These are phyloP conservation scores for Prunus yedoensis DNA, from an alignment of 331 rosid genomes.

Conservation along the genomic window DNA sequence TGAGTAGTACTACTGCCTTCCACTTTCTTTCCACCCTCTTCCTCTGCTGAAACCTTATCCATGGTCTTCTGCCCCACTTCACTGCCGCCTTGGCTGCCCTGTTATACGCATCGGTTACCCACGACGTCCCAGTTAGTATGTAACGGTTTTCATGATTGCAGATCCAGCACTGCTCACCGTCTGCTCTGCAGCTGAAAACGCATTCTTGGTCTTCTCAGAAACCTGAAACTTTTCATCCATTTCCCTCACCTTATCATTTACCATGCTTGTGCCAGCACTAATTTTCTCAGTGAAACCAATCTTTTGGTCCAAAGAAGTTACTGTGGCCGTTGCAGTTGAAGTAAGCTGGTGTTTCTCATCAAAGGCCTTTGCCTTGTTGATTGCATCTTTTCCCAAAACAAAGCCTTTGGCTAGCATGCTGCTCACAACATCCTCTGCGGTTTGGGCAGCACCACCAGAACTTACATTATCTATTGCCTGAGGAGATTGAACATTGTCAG, in stretches of 20 bases:
- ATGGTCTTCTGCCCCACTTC: constrained; percentile 47
- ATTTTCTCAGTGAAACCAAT: constrained; percentile 49
- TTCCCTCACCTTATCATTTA: constrained; percentile 43
- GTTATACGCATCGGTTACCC: constrained; percentile 49
- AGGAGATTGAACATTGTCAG: constrained; percentile 9
- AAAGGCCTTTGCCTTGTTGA: constrained; percentile 44
- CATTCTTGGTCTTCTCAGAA: constrained; percentile 53
- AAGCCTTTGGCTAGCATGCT: constrained; percentile 57
- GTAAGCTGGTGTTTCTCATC: constrained; percentile 48
- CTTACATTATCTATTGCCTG: constrained; percentile 26
- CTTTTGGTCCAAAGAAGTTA: constrained; percentile 51
- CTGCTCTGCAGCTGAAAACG: constrained; percentile 47
- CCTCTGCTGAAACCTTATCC: constrained; percentile 41
- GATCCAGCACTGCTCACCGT: constrained; percentile 44
- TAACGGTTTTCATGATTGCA: constrained; percentile 51
- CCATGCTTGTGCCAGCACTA: constrained; percentile 43
- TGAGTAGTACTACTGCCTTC: not conserved
- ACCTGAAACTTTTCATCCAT: constrained; percentile 55
- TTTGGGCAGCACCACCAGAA: constrained; percentile 21
- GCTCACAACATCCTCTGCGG: constrained; percentile 55
- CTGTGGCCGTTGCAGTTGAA: constrained; percentile 47
- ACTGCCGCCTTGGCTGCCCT: constrained; percentile 48
- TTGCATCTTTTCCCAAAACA: constrained; percentile 52
- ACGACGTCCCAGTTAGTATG: constrained; percentile 40
- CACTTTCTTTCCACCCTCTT: constrained; percentile 18